A percentile compares a stretch with the other conserved stretches of the same genome.
Evolutionary conservation across 2,329 filamentous ascomycete species (phyloP).

Genomic region (Penicillium crustosum): DNA sequence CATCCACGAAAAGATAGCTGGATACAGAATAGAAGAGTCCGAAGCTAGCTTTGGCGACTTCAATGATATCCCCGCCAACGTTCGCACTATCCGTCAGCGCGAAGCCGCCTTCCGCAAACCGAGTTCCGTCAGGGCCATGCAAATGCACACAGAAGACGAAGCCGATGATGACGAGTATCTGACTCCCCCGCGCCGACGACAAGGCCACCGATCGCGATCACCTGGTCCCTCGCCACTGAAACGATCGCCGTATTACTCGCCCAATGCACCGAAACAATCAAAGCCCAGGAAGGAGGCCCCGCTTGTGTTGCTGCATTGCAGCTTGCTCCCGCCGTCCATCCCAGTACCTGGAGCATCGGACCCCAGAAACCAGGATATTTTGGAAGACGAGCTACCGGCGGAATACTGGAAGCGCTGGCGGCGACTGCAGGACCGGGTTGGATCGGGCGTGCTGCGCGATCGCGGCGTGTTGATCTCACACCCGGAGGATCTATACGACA

Average conservation of each 20-base stretch:
- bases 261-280: slow-evolving; percentile 27
- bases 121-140: slow-evolving; percentile 47
- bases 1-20: slow-evolving; percentile 23
- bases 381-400: slow-evolving; percentile 53
- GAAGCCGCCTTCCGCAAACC: slow-evolving; percentile 45
- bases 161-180: slow-evolving; percentile 41
- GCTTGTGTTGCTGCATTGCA: slow-evolving; percentile 62
- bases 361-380: slow-evolving; percentile 41
- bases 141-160: slow-evolving; percentile 46
- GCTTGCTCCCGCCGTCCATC: slow-evolving; percentile 55
- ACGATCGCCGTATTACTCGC: slow-evolving; percentile 38
- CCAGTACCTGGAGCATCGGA: slow-evolving; percentile 45
- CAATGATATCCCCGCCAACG: slow-evolving; percentile 19
- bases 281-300: slow-evolving; percentile 52
- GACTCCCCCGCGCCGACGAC: slow-evolving; percentile 35
- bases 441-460: slow-evolving; percentile 55
- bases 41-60: slow-evolving; percentile 26
- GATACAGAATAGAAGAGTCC: slow-evolving; percentile 23
- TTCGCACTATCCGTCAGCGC: slow-evolving; percentile 34
- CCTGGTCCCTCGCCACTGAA: slow-evolving; percentile 34
- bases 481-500: slow-evolving; percentile 61
- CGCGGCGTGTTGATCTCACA: slow-evolving; percentile 63
- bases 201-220: slow-evolving; percentile 37
- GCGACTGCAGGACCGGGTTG: slow-evolving; percentile 54
- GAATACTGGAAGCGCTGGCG: slow-evolving; percentile 50